Base-by-base conservation (phyloP, 768 basidiomycete species). In the Hygrocybe punicea region DNA sequence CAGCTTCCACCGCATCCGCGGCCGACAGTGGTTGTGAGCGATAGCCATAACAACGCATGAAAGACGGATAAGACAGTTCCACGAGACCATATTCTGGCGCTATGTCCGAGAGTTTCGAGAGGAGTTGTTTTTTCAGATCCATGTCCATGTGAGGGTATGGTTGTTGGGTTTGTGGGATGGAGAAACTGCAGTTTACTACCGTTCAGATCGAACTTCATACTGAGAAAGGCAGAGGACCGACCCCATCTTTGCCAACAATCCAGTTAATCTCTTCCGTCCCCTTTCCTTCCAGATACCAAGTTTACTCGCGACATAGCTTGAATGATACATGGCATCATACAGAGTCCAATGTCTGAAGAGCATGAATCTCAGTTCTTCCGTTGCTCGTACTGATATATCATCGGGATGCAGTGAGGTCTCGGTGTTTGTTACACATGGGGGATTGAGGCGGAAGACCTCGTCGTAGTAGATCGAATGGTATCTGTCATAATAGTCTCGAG, bases 201-300 rank as follows among this genome's bases (percentile, higher is more conserved):
- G 33, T 55, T 14, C 53, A 29, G 8, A 40, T 17, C 9, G 46
- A 25, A 53, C 13, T 47, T 47, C 21, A 21, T 48, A 44, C 8
- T 35, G 16, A 35, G 2, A 16, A 48, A 51, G 16, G 56, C 36
- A 53, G 57, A 57, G 51, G 23, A 73, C 80, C 60, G 69, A 98
- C 94, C 97, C 97, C 93, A 99, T 99, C 78, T 98, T 98, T 14
- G 97, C 97, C 21, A 99, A 76, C 50, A 99, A 75, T 7, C 96
- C 97, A 1, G 88, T 91, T 55, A 99, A 73, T 61, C 86, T 82
- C 69, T 93, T 95, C 59, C 90, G 80, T 19, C 97, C 97, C 54
- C 85, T 82, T 69, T 98, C 96, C 67, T 90, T 93, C 97, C 97
- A 98, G 55, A 96, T 91, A 3, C 93, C 94, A 58, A 99, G 80